These are phyloP conservation scores for Arthrobotrys sphaeroides DNA, from an alignment of 2,329 filamentous ascomycete species.

Conservation along the genomic window DNA sequence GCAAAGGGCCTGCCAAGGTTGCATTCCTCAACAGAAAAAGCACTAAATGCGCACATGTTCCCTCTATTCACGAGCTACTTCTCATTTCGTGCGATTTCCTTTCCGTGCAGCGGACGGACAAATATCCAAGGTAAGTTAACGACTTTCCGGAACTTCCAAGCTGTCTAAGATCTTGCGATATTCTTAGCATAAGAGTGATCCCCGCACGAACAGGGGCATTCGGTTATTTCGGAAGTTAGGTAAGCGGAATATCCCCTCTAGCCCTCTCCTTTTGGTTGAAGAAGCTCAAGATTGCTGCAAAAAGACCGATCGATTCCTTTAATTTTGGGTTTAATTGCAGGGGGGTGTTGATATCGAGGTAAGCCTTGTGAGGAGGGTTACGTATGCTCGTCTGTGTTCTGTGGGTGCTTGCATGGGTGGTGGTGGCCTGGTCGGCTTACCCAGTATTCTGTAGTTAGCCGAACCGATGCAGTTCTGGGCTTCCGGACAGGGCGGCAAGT, in stretches of 20 bases:
- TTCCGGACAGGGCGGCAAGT: no score
- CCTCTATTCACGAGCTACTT: background rate
- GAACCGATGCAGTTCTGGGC: background rate
- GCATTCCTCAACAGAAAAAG: conserved; percentile 1
- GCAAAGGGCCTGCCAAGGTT: background rate
- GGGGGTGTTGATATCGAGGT: background rate
- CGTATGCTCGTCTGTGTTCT: conserved; percentile 11
- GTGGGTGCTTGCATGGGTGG: background rate
- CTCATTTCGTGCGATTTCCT: background rate
- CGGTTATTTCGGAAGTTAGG: conserved; percentile 24
- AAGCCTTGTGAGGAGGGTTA: conserved; percentile 18
- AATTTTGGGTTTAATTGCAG: background rate
- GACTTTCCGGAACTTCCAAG: background rate
- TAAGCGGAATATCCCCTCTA: background rate
- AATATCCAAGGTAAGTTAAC: background rate
- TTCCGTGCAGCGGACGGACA: background rate
- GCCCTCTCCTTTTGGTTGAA: background rate
- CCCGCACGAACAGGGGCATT: background rate
- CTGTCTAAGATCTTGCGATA: background rate
- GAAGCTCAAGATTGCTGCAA: background rate
- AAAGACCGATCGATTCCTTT: background rate
- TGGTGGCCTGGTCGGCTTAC: background rate
- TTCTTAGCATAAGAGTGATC: conserved; percentile 4
- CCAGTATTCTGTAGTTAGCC: background rate
- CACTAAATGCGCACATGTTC: no score